Conservation (phyloP, 345 rosid species). For the Camelina laxa region DNA sequence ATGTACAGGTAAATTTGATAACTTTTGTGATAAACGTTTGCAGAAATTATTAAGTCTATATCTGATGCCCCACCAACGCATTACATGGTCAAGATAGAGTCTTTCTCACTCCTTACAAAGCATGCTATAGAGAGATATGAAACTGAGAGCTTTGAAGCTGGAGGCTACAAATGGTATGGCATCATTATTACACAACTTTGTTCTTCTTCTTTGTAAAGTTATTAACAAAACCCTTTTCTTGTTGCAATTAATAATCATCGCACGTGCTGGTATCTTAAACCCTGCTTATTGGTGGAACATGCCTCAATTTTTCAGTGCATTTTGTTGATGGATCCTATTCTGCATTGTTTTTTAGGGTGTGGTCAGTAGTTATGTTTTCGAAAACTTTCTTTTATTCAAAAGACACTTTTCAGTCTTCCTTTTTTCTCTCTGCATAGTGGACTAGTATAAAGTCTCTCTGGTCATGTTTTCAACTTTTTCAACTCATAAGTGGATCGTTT, state of each 20-base stretch:
- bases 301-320: conserved; percentile 8
- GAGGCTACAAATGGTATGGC: conserved; percentile 71
- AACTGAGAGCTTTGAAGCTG: conserved; percentile 65
- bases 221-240: not conserved
- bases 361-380: conserved; percentile 5
- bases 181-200: conserved; percentile 11
- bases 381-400: conserved; percentile 8
- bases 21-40: conserved; percentile 20
- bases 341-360: not conserved
- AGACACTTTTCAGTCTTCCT: not conserved
- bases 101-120: conserved; percentile 54
- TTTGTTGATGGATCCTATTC: conserved; percentile 2
- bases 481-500: not conserved
- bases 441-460: not conserved
- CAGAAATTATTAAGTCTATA: conserved; percentile 50
- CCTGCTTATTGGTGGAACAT: conserved; percentile 5
- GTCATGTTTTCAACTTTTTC: conserved; percentile 11
- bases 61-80: conserved; percentile 60
- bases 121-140: conserved; percentile 59
- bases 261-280: conserved; percentile 20
- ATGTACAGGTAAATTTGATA: not conserved
- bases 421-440: not conserved
- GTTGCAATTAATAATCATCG: conserved; percentile 13
- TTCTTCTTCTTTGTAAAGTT: not conserved
- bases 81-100: conserved; percentile 57